phyloP scores from a whole-genome alignment of 2,329 filamentous ascomycete species.

The Hypocreales sp. region DNA sequence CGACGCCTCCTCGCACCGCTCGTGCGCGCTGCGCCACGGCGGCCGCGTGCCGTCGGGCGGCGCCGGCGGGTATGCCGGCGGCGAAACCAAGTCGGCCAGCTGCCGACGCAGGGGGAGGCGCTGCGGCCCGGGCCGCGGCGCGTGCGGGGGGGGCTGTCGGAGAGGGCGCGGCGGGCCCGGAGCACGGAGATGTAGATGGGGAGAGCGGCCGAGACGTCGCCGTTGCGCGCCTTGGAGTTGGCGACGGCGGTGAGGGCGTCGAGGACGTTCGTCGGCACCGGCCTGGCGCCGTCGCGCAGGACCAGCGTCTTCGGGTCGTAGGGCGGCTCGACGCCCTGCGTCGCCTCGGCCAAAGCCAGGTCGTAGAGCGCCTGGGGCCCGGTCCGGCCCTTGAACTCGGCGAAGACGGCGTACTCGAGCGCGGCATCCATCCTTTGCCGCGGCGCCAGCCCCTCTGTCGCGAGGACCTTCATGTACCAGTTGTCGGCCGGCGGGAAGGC shows the following conservation, averaged over 20 bases:
- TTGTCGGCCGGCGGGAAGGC: conserved; percentile 57
- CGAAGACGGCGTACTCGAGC: conserved; percentile 69
- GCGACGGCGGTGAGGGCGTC: conserved; percentile 62
- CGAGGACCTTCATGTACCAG: conserved; percentile 71
- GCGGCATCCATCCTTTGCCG: conserved; percentile 70
- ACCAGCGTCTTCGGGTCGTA: conserved; percentile 49
- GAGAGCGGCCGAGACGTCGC: conserved; percentile 52
- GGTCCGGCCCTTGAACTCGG: conserved; percentile 59
- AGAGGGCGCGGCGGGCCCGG: conserved; percentile 54
- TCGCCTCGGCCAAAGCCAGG: conserved; percentile 63
- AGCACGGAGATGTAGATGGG: conserved; percentile 78
- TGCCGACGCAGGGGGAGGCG: conserved; percentile 6
- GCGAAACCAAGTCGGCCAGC: conserved; percentile 13
- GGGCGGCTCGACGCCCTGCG: conserved; percentile 31
- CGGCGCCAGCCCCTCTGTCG: conserved; percentile 63
- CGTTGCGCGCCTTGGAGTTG: conserved; percentile 57
- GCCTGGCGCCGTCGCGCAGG: conserved; percentile 40
- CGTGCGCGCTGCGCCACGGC: conserved; percentile 45
- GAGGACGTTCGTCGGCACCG: conserved; percentile 60
- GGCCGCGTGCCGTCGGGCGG: conserved; percentile 54
- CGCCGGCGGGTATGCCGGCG: conserved; percentile 53
- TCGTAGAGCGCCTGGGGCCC: conserved; percentile 58
- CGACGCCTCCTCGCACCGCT: conserved; percentile 71
- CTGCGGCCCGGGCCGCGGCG: conserved; percentile 3
- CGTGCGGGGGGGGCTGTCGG: conserved; percentile 15